Conservation (phyloP, 1,284 basidiomycete genomes). For the Austroboletus olivaceoglutinosus region DNA sequence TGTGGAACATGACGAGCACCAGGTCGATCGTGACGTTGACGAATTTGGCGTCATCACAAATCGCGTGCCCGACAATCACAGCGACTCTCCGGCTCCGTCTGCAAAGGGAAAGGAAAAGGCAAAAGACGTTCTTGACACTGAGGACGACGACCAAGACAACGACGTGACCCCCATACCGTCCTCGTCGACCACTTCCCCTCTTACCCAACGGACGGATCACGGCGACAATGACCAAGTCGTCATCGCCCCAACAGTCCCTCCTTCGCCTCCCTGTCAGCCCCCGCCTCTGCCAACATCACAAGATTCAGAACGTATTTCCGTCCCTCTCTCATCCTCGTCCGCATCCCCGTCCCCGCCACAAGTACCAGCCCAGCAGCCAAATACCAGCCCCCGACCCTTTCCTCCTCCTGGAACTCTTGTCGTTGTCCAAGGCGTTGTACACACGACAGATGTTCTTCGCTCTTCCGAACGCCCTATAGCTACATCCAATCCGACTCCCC, state of each 20-base stretch:
- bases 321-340: constrained; percentile 7
- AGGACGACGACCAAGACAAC: constrained; percentile 7
- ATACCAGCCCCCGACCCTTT: constrained; percentile 43
- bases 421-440: constrained; percentile 77
- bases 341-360: constrained; percentile 9
- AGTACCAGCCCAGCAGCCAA: constrained; percentile 13
- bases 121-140: constrained; percentile 11
- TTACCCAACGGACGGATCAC: constrained; percentile 5
- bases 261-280: constrained; percentile 6
- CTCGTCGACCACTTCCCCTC: constrained; percentile 18
- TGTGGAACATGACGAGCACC: constrained; percentile 28
- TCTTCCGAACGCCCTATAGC: constrained; percentile 18
- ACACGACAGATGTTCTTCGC: constrained; percentile 63
- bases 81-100: constrained; percentile 21
- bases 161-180: constrained; percentile 11
- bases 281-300: constrained; percentile 11
- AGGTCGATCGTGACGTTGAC: constrained; percentile 31
- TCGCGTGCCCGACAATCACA: constrained; percentile 31
- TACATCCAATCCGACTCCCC: constrained; percentile 12
- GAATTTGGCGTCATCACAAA: constrained; percentile 33
- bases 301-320: constrained; percentile 9
- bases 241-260: constrained; percentile 15
- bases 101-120: constrained; percentile 33
- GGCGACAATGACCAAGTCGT: constrained; percentile 19
- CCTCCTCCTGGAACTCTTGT: constrained; percentile 74